Percentiles rank a stretch among this genome's conserved stretches.
phyloP scores from a whole-genome alignment of 345 rosid genomes.

The Rhizophora mangle region DNA sequence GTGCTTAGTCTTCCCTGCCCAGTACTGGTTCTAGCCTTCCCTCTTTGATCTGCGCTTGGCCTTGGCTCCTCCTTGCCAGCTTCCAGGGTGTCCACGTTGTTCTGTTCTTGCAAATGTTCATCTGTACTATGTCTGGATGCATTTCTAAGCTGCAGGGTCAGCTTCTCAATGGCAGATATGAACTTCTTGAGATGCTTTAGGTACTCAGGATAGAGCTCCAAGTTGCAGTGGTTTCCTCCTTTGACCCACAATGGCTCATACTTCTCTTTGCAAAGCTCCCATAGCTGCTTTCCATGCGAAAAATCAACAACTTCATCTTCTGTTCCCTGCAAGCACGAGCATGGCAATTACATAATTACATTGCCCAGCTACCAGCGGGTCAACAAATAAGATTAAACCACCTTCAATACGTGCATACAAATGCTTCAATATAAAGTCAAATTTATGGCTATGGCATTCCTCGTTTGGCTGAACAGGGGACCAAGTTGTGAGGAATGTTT shows the following conservation, averaged over 20 bases:
- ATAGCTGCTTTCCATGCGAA: slow-evolving; percentile 83
- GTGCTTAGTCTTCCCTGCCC: slow-evolving; percentile 52
- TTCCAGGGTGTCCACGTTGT: slow-evolving; percentile 12
- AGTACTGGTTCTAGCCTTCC: slow-evolving; percentile 40
- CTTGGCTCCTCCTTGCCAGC: slow-evolving; percentile 29
- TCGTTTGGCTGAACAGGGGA: background rate
- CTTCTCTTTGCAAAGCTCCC: slow-evolving; percentile 79
- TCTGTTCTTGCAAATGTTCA: slow-evolving; percentile 6
- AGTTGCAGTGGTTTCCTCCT: slow-evolving; percentile 79
- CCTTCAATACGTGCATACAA: background rate
- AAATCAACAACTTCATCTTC: slow-evolving; percentile 72
- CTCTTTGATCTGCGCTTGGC: slow-evolving; percentile 35
- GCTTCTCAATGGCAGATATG: slow-evolving; percentile 65
- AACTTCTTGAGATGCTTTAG: slow-evolving; percentile 71
- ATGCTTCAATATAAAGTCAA: background rate
- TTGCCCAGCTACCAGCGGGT: background rate
- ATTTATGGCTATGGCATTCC: background rate
- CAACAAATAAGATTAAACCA: background rate
- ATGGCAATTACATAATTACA: background rate
- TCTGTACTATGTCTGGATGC: slow-evolving; percentile 27
- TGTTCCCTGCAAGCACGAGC: slow-evolving; percentile 56
- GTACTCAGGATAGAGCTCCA: slow-evolving; percentile 79
- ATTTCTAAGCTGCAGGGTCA: slow-evolving; percentile 30
- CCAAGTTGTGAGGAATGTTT: background rate
- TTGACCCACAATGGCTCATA: slow-evolving; percentile 88